These are phyloP conservation scores for Rhodamnia rubescens DNA, from an alignment of 345 rosid genomes.

Conservation along the genomic window DNA sequence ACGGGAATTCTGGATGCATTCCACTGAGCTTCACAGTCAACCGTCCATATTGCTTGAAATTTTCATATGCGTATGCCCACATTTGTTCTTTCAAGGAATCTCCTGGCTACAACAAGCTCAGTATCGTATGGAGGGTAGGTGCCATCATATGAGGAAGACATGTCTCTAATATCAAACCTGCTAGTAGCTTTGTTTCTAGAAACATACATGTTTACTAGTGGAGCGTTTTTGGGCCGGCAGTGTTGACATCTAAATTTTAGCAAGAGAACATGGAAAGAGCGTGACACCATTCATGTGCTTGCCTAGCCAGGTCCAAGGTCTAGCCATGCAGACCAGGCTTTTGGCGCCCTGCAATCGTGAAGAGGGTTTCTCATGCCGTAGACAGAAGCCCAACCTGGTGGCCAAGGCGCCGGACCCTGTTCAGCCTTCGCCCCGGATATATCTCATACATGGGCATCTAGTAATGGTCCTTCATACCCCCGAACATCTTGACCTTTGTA, in stretches of 20 bases:
- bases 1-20: not conserved
- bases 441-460: not conserved
- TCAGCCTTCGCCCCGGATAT: too few relatives aligned
- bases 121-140: not conserved
- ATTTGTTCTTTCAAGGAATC: not conserved
- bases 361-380: too few relatives aligned
- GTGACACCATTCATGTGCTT: too few relatives aligned
- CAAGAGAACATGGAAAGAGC: too few relatives aligned
- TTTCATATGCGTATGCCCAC: not conserved
- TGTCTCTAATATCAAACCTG: not conserved
- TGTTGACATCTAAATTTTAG: not conserved
- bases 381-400: too few relatives aligned
- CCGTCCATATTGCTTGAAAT: not conserved
- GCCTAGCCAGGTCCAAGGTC: too few relatives aligned
- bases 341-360: too few relatives aligned
- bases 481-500: not conserved
- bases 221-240: not conserved
- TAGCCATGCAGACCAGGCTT: too few relatives aligned
- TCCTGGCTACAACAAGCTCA: not conserved
- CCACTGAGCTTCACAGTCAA: not conserved
- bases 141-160: not conserved
- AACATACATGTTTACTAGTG: not conserved
- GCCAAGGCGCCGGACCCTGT: too few relatives aligned
- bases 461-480: not conserved
- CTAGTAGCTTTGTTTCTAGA: too few relatives aligned